Percentiles rank a stretch among this genome's conserved stretches.
phyloP scores from a whole-genome alignment of 768 basidiomycete species.

The Termitomyces sp. region DNA sequence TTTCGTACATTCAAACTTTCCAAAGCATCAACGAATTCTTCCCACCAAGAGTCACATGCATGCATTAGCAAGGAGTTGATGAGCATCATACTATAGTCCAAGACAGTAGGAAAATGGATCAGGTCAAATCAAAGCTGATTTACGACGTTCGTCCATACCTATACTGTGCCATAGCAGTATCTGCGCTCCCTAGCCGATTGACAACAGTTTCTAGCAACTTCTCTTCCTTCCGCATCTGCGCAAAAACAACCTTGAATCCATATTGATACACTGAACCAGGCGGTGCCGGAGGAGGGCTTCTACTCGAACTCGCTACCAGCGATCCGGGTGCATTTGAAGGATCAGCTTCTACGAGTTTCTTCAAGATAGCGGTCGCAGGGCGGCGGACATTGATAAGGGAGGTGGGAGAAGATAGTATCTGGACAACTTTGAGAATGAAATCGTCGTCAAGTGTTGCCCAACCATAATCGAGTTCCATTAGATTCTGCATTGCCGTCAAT shows the following conservation, averaged over 20 bases:
- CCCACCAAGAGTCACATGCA: conserved; percentile 73
- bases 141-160: conserved; percentile 40
- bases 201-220: conserved; percentile 80
- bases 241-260: conserved; percentile 80
- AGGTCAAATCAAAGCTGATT: background rate
- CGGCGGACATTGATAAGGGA: conserved; percentile 87
- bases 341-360: conserved; percentile 85
- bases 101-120: conserved; percentile 1
- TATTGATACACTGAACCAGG: conserved; percentile 76
- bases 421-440: conserved; percentile 76
- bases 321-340: conserved; percentile 61
- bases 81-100: conserved; percentile 71
- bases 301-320: conserved; percentile 54
- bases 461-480: conserved; percentile 83
- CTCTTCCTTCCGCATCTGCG: conserved; percentile 71
- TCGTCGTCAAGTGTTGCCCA: conserved; percentile 67
- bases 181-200: conserved; percentile 68
- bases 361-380: conserved; percentile 85
- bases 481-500: conserved; percentile 76
- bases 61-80: conserved; percentile 82
- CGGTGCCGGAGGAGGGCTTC: conserved; percentile 40
- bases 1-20: conserved; percentile 75
- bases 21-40: conserved; percentile 68
- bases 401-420: conserved; percentile 67
- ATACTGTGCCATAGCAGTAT: conserved; percentile 80